Percentiles rank a stretch among this genome's conserved stretches.
phyloP scores from a whole-genome alignment of 257 asterid genomes.

The Orobanche coerulescens region DNA sequence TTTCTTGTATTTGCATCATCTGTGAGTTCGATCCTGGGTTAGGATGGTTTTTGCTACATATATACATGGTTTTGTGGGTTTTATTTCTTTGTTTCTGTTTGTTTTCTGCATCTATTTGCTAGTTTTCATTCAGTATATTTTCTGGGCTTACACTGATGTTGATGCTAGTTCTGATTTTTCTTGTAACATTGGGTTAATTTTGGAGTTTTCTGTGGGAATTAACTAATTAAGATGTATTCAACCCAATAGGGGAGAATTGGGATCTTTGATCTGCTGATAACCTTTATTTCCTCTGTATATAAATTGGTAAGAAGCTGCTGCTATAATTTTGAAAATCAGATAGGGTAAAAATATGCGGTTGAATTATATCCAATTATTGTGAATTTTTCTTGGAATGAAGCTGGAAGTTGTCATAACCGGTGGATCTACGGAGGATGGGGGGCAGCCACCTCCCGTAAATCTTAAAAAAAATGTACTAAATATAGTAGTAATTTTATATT shows the following conservation, averaged over 20 bases:
- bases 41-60: slow-evolving; percentile 16
- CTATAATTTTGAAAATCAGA: slow-evolving; percentile 1
- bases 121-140: slow-evolving; percentile 12
- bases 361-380: too few relatives aligned
- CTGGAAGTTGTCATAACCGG: too few relatives aligned
- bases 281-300: background rate
- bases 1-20: slow-evolving; percentile 33
- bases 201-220: background rate
- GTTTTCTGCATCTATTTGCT: slow-evolving; percentile 14
- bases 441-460: too few relatives aligned
- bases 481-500: too few relatives aligned
- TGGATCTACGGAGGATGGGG: too few relatives aligned
- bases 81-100: background rate
- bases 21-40: slow-evolving; percentile 24
- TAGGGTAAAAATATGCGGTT: background rate
- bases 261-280: slow-evolving; percentile 5
- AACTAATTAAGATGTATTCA: slow-evolving; percentile 12
- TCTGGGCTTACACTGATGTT: slow-evolving; percentile 22
- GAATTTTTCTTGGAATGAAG: too few relatives aligned
- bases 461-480: too few relatives aligned
- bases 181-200: background rate
- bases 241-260: slow-evolving; percentile 3
- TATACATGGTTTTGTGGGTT: slow-evolving; percentile 8
- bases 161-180: too few relatives aligned
- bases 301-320: background rate